These are phyloP conservation scores for Cryptococcus maquisensis DNA, from an alignment of 1,284 basidiomycete genomes.

Conservation along the genomic window DNA sequence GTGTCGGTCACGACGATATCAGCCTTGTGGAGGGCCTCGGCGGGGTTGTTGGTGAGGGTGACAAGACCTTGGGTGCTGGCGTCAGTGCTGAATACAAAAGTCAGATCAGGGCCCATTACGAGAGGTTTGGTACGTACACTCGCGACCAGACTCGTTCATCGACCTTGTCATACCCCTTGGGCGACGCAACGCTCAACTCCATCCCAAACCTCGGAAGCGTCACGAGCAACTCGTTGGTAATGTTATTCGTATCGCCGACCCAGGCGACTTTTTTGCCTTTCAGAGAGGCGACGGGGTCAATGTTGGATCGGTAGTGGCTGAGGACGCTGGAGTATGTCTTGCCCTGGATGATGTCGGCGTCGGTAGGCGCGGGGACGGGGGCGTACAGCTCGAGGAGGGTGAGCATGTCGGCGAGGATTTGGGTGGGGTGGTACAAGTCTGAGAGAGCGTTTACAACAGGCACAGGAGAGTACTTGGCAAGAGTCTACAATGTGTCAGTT, in stretches of 20 bases:
- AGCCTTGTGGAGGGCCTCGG: conserved; percentile 80
- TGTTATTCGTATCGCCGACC: conserved; percentile 93
- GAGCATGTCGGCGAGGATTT: conserved; percentile 87
- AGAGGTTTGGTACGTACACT: conserved; percentile 49
- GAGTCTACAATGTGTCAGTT: conserved; percentile 57
- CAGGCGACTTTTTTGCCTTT: conserved; percentile 75
- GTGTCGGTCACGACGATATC: conserved; percentile 95
- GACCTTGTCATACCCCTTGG: conserved; percentile 61
- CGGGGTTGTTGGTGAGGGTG: conserved; percentile 55
- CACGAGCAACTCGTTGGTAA: conserved; percentile 96
- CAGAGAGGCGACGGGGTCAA: conserved; percentile 31
- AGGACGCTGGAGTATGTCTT: conserved; percentile 5
- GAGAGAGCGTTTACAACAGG: conserved; percentile 96
- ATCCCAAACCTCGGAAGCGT: conserved; percentile 89
- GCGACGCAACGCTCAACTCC: conserved; percentile 74
- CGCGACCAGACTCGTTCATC: conserved; percentile 76
- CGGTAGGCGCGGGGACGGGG: conserved; percentile 2
- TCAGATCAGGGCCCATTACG: neutral
- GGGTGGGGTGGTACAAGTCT: conserved; percentile 93
- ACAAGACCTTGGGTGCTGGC: conserved; percentile 37
- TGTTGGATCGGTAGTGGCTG: conserved; percentile 12
- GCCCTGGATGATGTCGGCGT: neutral
- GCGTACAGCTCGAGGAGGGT: conserved; percentile 70
- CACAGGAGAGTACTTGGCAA: conserved; percentile 81
- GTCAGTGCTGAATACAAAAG: conserved; percentile 32